Evolutionary conservation across 1,284 basidiomycete genomes (phyloP), one percentile per base, ranked within the genome.

Genomic region (Taiwanofungus camphoratus): DNA sequence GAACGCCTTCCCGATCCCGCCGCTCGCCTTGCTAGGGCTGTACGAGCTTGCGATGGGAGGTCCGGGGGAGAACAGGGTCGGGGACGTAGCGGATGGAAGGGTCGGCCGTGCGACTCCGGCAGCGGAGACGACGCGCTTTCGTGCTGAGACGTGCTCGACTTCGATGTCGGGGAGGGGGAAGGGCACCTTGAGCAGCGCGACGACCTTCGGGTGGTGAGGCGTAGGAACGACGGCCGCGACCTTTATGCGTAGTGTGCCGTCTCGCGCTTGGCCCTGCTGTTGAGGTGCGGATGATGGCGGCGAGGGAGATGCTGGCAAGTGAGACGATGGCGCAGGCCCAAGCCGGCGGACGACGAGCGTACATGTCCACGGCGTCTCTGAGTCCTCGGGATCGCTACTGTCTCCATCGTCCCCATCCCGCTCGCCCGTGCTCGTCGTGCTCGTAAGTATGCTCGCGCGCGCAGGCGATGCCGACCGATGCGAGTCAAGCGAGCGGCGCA

Each of bases 181-280:
- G 7, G 93, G 92, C 38, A 96, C 79, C 60, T 92, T 89, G 46
- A 98, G 75, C 66, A 93, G 81, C 26, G 84, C 87, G 22, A 98
- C 87, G 15, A 98, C 85, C 61, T 95, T 93, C 5, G 95, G 95
- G 63, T 98, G 95, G 62, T 98, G 92, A 13, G 93, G 94, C 1
- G 93, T 93, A 5, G 94, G 95, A 7, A 82, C 83, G 26, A 96
- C 74, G 20, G 86, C 91, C 9, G 82, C 92, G 8, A 87, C 74
- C 58, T 86, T 86, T 37, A 82, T 47, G 18, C 58, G 53, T 6
- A 62, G 48, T 44, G 49, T 48, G 26, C 36, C 40, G 31, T 29
- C 33, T 24, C 16, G 43, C n/a, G 41, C 6, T 23, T 15, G 39
- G 23, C 18, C 41, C 36, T 6, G 39, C 43, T 42, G 34, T 9